Base-by-base conservation (phyloP, 495 filamentous ascomycete species). In the Eremomyces bilateralis region DNA sequence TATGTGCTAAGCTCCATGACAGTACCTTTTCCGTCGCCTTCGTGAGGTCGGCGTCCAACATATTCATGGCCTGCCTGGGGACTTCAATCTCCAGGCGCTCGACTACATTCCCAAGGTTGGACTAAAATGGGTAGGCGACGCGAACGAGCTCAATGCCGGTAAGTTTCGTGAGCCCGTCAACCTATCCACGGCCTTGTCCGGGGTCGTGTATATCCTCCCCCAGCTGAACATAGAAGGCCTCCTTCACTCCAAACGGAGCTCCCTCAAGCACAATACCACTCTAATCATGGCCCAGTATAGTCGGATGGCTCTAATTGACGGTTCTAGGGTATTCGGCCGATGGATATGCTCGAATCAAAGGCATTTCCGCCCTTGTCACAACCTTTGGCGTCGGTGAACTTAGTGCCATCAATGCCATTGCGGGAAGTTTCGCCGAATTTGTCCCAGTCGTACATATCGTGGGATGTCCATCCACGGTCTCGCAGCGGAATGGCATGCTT, bases 391-490 rank as follows among this genome's bases (percentile, higher is more conserved):
- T 76, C 0, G 75, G 75, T 19, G 75, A 80, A 46, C 57, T 80
- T 29, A 70, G 64, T 10, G 69, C 71, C 2, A 53, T 78, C 43
- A 78, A 77, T 47, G 75, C 71, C 4, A 60, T 78, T 21, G 72
- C 71, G 11, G 75, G 75, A 13, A 58, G 66, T 32, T 81, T 69
- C 52, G 67, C 73, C 2, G 80, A 91, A 53, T 66, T 67, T 39
- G 70, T 81, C 1, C 76, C 79, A 0, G 59, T 91, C 10, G 65
- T 85, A 15, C 81, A 91, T 48, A 79, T 91, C 34, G 79, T 90
- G 21, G 81, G 81, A 2, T 65, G 64, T 29, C 76, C 75, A 0
- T 62, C 63, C 4, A 76, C 63, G 20, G 47, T 59, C 29, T 63
- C 66, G 4, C 71, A 76, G 46, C 57, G 54, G 33, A 57, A 65